Conservation (phyloP, 768 basidiomycete genomes). For the Suillus tomentosus region DNA sequence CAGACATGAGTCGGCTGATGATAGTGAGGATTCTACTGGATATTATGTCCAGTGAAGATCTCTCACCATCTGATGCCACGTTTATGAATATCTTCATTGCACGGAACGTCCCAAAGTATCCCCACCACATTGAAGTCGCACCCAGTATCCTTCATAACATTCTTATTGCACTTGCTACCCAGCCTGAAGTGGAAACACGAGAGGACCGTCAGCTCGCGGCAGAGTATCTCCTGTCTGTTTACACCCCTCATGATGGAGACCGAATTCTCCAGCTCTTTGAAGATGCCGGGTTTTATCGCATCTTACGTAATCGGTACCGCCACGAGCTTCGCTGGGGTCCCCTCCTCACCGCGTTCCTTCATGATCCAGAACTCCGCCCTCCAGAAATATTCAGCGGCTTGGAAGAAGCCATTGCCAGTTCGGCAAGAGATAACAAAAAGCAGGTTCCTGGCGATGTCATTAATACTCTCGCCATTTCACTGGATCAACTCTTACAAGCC, state of each 20-base stretch:
- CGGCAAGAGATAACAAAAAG: slow-evolving; percentile 49
- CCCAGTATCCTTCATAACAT: slow-evolving; percentile 67
- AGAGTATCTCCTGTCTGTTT: slow-evolving; percentile 90
- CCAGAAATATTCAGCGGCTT: slow-evolving; percentile 67
- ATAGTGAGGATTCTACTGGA: slow-evolving; percentile 86
- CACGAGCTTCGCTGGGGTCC: slow-evolving; percentile 76
- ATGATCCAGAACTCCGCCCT: slow-evolving; percentile 64
- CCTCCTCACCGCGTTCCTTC: slow-evolving; percentile 71
- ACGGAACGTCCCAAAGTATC: slow-evolving; percentile 95
- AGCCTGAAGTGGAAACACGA: slow-evolving; percentile 72
- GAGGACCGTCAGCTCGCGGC: slow-evolving; percentile 95
- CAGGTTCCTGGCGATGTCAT: slow-evolving; percentile 57
- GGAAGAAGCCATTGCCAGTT: slow-evolving; percentile 58
- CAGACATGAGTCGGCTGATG: slow-evolving; percentile 70
- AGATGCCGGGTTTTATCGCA: slow-evolving; percentile 86
- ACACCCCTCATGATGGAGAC: slow-evolving; percentile 81
- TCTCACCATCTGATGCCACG: slow-evolving; percentile 66
- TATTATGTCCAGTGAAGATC: slow-evolving; percentile 54
- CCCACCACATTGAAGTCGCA: slow-evolving; percentile 68
- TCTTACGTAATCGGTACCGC: slow-evolving; percentile 79
- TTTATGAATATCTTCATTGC: slow-evolving; percentile 96
- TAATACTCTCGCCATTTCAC: slow-evolving; percentile 52
- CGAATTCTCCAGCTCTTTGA: slow-evolving; percentile 70
- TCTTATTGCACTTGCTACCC: slow-evolving; percentile 75
- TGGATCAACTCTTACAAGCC: slow-evolving; percentile 64